phyloP scores from a whole-genome alignment of 768 basidiomycete species.

The Termitomyces sp. region DNA sequence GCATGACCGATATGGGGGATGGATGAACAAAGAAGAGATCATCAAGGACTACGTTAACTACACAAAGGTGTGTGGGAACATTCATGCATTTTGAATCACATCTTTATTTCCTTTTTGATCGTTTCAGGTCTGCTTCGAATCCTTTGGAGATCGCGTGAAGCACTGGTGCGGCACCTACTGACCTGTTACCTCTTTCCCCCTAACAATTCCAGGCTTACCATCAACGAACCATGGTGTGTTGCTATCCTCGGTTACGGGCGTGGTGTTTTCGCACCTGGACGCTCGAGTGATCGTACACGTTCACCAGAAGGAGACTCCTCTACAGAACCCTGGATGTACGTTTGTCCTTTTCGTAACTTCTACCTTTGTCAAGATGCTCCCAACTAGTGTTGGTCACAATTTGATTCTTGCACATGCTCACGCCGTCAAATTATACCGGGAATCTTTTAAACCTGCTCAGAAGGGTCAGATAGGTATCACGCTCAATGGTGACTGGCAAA shows the following conservation, averaged over 20 bases:
- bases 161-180: slow-evolving; percentile 45
- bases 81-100: slow-evolving; percentile 9
- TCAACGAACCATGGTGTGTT: slow-evolving; percentile 76
- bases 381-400: slow-evolving; percentile 55
- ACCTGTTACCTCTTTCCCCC: slow-evolving; percentile 13
- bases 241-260: slow-evolving; percentile 67
- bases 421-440: slow-evolving; percentile 62
- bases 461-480: slow-evolving; percentile 75
- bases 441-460: slow-evolving; percentile 58
- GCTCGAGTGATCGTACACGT: slow-evolving; percentile 58
- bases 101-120: neutral
- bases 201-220: slow-evolving; percentile 49
- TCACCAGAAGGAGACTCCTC: slow-evolving; percentile 59
- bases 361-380: neutral
- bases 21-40: slow-evolving; percentile 69
- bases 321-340: slow-evolving; percentile 68
- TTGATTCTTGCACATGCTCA: slow-evolving; percentile 67
- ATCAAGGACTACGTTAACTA: slow-evolving; percentile 62
- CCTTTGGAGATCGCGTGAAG: slow-evolving; percentile 73
- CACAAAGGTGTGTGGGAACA: slow-evolving; percentile 36
- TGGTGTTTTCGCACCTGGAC: slow-evolving; percentile 68
- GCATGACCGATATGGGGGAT: slow-evolving; percentile 70
- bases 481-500: slow-evolving; percentile 70
- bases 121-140: slow-evolving; percentile 60
- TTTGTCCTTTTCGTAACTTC: slow-evolving; percentile 3